Evolutionary conservation across 1,284 basidiomycete species (phyloP).

Genomic region (Retiboletus flavoniger): DNA sequence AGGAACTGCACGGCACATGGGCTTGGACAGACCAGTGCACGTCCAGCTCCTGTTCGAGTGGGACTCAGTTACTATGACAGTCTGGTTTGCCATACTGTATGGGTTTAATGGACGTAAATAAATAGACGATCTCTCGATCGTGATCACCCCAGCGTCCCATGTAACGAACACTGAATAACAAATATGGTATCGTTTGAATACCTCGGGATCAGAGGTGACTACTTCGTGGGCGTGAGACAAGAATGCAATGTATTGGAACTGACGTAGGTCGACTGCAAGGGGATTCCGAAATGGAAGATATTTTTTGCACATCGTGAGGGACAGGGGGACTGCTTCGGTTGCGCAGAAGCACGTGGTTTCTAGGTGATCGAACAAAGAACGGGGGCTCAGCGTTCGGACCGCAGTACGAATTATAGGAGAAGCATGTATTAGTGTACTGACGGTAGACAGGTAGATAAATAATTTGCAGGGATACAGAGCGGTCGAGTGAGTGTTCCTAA

Average conservation of each 20-base stretch:
- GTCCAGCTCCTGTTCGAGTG: neutral
- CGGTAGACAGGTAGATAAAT: conserved; percentile 25
- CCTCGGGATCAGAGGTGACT: neutral
- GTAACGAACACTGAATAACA: neutral
- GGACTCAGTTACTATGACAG: neutral
- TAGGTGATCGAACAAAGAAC: conserved; percentile 3
- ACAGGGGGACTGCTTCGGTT: neutral
- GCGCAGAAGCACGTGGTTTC: conserved; percentile 1
- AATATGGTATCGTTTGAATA: neutral
- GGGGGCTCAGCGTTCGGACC: conserved; percentile 5
- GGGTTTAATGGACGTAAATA: conserved; percentile 11
- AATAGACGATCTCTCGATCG: conserved; percentile 19
- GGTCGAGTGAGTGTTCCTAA: conserved; percentile 13
- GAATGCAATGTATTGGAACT: neutral
- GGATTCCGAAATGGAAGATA: neutral
- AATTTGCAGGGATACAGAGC: conserved; percentile 29
- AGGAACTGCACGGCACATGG: neutral
- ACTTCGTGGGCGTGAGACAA: neutral
- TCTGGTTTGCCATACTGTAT: conserved; percentile 3
- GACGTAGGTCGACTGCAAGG: neutral
- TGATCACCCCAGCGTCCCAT: conserved; percentile 14
- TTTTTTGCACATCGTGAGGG: conserved; percentile 10
- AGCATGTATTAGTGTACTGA: conserved; percentile 19
- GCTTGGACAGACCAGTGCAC: neutral
- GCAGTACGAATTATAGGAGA: conserved; percentile 17